Conservation (phyloP, 164 flowering plant species). For the Pachysandra terminalis region DNA sequence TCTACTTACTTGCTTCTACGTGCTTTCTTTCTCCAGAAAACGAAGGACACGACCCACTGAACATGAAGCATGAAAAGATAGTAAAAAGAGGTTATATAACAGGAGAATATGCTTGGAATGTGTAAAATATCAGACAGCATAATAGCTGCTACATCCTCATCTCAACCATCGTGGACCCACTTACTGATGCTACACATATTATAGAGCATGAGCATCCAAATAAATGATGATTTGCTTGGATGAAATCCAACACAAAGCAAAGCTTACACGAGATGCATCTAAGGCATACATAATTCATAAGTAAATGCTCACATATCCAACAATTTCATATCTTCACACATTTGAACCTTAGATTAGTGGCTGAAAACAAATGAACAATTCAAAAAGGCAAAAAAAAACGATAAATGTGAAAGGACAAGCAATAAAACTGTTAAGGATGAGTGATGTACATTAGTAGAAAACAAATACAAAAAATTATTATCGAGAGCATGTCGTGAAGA, state of each 20-base stretch:
- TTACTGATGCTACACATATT: background rate
- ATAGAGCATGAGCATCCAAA: background rate
- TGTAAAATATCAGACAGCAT: background rate
- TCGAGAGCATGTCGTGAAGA: too few relatives aligned
- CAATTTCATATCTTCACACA: background rate
- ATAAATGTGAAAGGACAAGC: background rate
- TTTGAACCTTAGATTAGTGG: background rate
- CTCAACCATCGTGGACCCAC: background rate
- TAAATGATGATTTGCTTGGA: background rate
- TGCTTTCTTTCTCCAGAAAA: conserved; percentile 80
- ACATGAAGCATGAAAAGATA: conserved; percentile 12
- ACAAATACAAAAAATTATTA: background rate
- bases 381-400: background rate
- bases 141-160: background rate
- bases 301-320: background rate
- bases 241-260: background rate
- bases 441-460: too few relatives aligned
- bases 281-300: background rate
- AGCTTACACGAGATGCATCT: background rate
- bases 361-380: too few relatives aligned
- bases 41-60: conserved; percentile 72
- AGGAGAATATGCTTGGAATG: background rate
- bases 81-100: background rate
- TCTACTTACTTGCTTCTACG: conserved; percentile 74
- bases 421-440: too few relatives aligned